These are phyloP conservation scores for Vaccinium darrowii DNA, from an alignment of 148 eudicot species.

Conservation along the genomic window DNA sequence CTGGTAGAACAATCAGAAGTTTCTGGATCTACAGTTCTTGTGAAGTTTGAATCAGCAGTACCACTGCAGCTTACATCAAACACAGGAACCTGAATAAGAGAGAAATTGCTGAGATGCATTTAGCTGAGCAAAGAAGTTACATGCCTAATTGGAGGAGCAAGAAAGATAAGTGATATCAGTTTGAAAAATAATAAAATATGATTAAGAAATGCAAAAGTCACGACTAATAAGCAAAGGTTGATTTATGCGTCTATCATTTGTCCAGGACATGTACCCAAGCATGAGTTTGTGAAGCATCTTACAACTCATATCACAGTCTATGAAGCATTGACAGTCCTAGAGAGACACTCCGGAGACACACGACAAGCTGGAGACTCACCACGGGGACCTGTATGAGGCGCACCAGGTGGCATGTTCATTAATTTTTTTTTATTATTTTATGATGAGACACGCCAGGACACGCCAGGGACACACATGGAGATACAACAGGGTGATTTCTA, in stretches of 20 bases:
- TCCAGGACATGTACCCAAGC: background rate
- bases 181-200: background rate
- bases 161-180: background rate
- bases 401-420: no score
- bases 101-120: conserved; percentile 1
- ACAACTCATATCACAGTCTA: background rate
- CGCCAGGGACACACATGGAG: no score
- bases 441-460: no score
- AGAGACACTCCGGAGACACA: no score
- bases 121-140: conserved; percentile 3
- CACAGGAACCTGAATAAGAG: conserved; percentile 41
- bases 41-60: conserved; percentile 48
- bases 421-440: no score
- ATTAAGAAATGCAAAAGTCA: background rate
- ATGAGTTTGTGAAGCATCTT: background rate
- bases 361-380: no score
- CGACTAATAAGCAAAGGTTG: background rate
- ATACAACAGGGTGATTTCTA: no score
- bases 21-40: conserved; percentile 34
- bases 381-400: no score
- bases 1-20: conserved; percentile 31
- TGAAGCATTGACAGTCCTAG: no score
- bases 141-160: conserved; percentile 12
- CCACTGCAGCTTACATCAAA: conserved; percentile 44
- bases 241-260: background rate